phyloP scores from a whole-genome alignment of 1,284 basidiomycete genomes.

The Peniophora sp. region DNA sequence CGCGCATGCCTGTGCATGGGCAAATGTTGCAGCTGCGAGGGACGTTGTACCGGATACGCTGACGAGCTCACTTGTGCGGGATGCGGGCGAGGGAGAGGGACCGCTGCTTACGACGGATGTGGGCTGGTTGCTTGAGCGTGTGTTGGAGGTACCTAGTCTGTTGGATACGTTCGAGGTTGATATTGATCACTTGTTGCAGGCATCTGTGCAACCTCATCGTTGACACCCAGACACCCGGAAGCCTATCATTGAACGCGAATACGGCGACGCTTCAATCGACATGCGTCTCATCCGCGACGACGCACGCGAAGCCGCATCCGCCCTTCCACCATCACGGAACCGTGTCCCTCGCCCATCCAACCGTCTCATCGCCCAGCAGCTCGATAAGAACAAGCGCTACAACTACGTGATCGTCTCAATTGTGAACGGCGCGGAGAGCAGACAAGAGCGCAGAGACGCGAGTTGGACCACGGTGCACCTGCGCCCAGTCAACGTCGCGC shows the following conservation, averaged over 20 bases:
- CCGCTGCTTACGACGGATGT: slow-evolving; percentile 62
- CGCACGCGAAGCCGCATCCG: slow-evolving; percentile 46
- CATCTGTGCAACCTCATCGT: slow-evolving; percentile 58
- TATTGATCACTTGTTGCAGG: slow-evolving; percentile 28
- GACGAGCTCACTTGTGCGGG: slow-evolving; percentile 38
- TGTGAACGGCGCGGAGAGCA: slow-evolving; percentile 72
- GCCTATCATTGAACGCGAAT: slow-evolving; percentile 60
- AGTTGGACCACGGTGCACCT: slow-evolving; percentile 49
- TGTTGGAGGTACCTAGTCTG: slow-evolving; percentile 67
- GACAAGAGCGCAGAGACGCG: slow-evolving; percentile 57
- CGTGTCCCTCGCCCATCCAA: slow-evolving; percentile 63
- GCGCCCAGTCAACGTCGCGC: slow-evolving; percentile 48
- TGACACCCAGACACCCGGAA: slow-evolving; percentile 35
- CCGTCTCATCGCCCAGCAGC: slow-evolving; percentile 48
- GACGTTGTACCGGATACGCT: slow-evolving; percentile 56
- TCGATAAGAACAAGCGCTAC: slow-evolving; percentile 76
- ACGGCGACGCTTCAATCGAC: slow-evolving; percentile 52
- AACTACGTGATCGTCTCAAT: slow-evolving; percentile 55
- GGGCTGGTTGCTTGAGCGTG: slow-evolving; percentile 73
- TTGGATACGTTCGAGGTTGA: slow-evolving; percentile 59
- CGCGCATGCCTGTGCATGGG: slow-evolving; percentile 65
- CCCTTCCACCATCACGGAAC: slow-evolving; percentile 30
- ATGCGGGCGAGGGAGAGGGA: slow-evolving; percentile 31
- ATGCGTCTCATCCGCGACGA: slow-evolving; percentile 65
- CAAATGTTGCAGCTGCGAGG: slow-evolving; percentile 52